Evolutionary conservation across 1,284 basidiomycete species (phyloP).

Genomic region (Rhodotorula sp.): DNA sequence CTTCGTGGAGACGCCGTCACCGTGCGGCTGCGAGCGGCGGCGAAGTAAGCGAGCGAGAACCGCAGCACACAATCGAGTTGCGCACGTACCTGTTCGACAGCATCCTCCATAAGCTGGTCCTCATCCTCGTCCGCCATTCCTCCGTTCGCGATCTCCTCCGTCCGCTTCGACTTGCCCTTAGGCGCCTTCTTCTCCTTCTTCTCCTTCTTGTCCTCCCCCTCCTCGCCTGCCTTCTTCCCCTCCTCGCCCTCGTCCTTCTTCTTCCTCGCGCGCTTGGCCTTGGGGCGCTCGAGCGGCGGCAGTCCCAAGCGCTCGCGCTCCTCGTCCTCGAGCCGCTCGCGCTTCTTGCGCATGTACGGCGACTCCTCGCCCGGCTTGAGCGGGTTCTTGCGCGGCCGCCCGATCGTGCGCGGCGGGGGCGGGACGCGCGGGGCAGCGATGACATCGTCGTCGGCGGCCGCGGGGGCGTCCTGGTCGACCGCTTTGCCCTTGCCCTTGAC

Average conservation of each 20-base stretch:
- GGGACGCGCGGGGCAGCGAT: neutral
- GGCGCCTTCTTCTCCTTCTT: neutral
- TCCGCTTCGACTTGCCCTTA: neutral
- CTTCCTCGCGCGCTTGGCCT: slow-evolving; percentile 10
- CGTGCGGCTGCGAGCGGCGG: neutral
- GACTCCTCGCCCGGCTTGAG: slow-evolving; percentile 13
- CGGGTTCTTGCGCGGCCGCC: slow-evolving; percentile 29
- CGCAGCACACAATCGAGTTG: no score
- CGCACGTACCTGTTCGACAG: slow-evolving; percentile 1
- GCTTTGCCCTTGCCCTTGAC: slow-evolving; percentile 9
- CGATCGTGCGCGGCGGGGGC: neutral
- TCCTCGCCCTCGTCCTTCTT: slow-evolving; percentile 8
- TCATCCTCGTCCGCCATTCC: neutral
- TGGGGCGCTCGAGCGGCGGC: slow-evolving; percentile 21
- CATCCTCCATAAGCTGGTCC: neutral
- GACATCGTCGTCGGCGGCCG: neutral
- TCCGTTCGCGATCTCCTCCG: neutral
- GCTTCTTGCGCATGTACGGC: slow-evolving; percentile 28
- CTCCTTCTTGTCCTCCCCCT: neutral
- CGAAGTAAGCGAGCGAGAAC: neutral
- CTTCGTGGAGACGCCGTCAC: neutral
- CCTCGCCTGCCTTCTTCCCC: neutral
- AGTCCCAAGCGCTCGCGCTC: slow-evolving; percentile 28
- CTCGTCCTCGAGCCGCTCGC: slow-evolving; percentile 33
- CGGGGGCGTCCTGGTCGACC: neutral